A percentile compares a stretch with the other conserved stretches of the same genome.
Evolutionary conservation across 257 asterid species (phyloP).

Genomic region (Galeopsis tetrahit): DNA sequence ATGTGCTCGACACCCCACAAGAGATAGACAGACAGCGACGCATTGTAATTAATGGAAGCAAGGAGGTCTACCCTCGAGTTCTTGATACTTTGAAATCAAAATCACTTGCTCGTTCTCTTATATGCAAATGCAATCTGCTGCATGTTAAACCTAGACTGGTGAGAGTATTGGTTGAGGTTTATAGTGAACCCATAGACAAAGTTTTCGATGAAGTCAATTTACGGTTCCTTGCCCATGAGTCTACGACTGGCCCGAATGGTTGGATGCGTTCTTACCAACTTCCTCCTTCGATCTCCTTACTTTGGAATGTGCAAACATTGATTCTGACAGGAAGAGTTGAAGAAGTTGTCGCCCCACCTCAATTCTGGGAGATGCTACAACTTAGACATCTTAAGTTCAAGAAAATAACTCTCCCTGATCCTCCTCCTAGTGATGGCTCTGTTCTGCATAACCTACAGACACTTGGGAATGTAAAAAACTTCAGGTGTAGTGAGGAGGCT

Average conservation of each 20-base stretch:
- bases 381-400: slow-evolving; percentile 20
- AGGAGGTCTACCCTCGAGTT: not conserved
- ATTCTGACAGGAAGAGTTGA: too few relatives aligned
- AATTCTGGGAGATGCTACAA: slow-evolving; percentile 31
- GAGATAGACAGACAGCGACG: too few relatives aligned
- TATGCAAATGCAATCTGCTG: too few relatives aligned
- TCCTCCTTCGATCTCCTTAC: too few relatives aligned
- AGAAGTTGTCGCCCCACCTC: too few relatives aligned
- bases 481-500: slow-evolving; percentile 2
- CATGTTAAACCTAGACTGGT: not conserved
- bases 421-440: not conserved
- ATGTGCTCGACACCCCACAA: not conserved
- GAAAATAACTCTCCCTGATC: not conserved
- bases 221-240: not conserved
- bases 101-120: not conserved
- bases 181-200: not conserved
- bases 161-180: not conserved
- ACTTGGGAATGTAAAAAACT: not conserved
- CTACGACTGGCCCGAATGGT: not conserved
- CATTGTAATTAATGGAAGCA: too few relatives aligned
- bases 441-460: slow-evolving; percentile 15
- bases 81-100: not conserved
- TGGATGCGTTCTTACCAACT: not conserved
- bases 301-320: too few relatives aligned
- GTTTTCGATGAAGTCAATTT: not conserved